Conservation (phyloP, 208 protist genomes). For the Acanthamoeba healyi region DNA sequence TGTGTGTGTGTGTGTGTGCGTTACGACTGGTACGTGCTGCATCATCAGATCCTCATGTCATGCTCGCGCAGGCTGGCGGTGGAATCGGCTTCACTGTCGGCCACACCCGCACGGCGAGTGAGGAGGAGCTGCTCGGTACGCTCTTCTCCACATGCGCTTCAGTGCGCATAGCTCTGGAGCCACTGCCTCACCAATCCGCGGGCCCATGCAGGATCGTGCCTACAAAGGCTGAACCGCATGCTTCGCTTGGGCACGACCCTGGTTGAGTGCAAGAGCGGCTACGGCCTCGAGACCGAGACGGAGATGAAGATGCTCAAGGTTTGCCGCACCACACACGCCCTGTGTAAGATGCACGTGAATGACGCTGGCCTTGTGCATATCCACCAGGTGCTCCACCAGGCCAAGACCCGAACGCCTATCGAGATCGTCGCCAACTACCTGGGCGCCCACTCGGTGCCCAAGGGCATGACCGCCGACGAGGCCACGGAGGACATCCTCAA, state of each 20-base stretch:
- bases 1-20: too few relatives aligned
- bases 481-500: constrained; percentile 89
- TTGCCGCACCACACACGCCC: neutral
- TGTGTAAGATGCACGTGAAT: too few relatives aligned
- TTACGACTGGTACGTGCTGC: too few relatives aligned
- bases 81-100: constrained; percentile 67
- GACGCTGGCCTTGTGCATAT: too few relatives aligned
- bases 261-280: constrained; percentile 93
- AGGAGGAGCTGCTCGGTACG: constrained; percentile 84
- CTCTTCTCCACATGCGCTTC: neutral
- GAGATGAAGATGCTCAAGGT: constrained; percentile 94
- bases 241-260: constrained; percentile 90
- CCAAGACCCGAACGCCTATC: constrained; percentile 80
- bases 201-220: neutral
- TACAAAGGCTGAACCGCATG: constrained; percentile 89
- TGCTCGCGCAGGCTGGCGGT: neutral
- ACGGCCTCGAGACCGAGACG: constrained; percentile 92
- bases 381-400: constrained; percentile 83
- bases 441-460: constrained; percentile 91
- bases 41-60: too few relatives aligned
- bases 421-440: constrained; percentile 90
- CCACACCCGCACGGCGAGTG: constrained; percentile 83
- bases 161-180: too few relatives aligned
- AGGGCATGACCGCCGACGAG: constrained; percentile 83
- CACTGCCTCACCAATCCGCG: neutral